Percentiles rank a stretch among this genome's conserved stretches.
Conservation (phyloP, 2,329 filamentous ascomycete species). For the Claviceps pusilla region DNA sequence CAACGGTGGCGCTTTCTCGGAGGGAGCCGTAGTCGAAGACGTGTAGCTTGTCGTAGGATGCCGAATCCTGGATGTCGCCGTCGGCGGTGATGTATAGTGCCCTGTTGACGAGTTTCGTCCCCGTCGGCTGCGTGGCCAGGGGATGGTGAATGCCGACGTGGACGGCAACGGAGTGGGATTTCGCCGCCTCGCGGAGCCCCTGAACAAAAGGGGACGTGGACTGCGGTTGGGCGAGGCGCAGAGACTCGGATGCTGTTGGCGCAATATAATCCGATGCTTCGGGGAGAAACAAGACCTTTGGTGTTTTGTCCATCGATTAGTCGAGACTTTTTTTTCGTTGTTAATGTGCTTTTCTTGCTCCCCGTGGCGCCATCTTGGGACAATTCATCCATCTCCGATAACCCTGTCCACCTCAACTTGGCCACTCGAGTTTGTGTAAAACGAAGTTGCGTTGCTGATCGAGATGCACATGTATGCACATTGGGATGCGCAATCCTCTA, state of each 20-base stretch:
- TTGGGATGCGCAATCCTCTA: not conserved
- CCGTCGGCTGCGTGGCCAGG: slow-evolving; percentile 5
- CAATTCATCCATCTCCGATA: too few species aligned
- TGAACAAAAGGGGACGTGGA: slow-evolving; percentile 56
- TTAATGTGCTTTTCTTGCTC: not conserved
- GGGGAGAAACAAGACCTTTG: slow-evolving; percentile 69
- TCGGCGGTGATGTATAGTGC: slow-evolving; percentile 34
- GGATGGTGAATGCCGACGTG: slow-evolving; percentile 82
- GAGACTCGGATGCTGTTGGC: slow-evolving; percentile 48
- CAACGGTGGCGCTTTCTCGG: slow-evolving; percentile 43
- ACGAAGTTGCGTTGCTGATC: not conserved
- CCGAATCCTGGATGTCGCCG: slow-evolving; percentile 26
- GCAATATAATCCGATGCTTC: slow-evolving; percentile 87
- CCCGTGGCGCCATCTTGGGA: not conserved
- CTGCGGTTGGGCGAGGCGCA: slow-evolving; percentile 55
- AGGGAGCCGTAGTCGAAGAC: slow-evolving; percentile 58
- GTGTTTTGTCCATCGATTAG: not conserved
- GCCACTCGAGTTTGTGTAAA: too few species aligned
- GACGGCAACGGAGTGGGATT: slow-evolving; percentile 52
- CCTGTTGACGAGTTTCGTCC: slow-evolving; percentile 31
- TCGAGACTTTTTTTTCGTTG: not conserved
- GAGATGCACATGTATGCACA: not conserved
- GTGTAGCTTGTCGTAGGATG: slow-evolving; percentile 72
- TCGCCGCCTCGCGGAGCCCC: slow-evolving; percentile 57
- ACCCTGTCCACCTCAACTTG: too few species aligned